Conservation (phyloP, 2,329 filamentous ascomycete species). For the Aspergillus aculeatinus region DNA sequence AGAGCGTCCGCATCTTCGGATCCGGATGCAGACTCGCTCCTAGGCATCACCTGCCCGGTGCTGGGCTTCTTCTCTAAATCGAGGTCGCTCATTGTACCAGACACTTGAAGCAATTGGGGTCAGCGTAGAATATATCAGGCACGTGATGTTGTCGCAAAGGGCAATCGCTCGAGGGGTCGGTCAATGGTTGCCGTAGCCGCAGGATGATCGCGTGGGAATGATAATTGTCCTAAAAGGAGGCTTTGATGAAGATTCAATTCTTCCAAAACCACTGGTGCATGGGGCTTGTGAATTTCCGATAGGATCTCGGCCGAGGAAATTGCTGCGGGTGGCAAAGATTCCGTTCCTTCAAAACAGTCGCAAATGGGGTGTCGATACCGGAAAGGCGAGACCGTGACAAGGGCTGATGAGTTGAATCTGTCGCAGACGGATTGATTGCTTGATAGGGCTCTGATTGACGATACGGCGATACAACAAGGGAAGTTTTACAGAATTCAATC, state of each 20-base stretch:
- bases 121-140: background rate
- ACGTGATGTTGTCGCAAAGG: slow-evolving; percentile 14
- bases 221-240: background rate
- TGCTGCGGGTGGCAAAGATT: slow-evolving; percentile 12
- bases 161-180: slow-evolving; percentile 3
- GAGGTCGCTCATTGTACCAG: slow-evolving; percentile 18
- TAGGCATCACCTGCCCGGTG: slow-evolving; percentile 13
- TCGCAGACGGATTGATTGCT: slow-evolving; percentile 2
- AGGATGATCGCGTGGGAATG: slow-evolving; percentile 13
- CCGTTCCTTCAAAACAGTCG: slow-evolving; percentile 5
- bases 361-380: slow-evolving; percentile 13
- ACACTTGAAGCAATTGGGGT: background rate
- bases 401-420: slow-evolving; percentile 4
- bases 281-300: slow-evolving; percentile 12
- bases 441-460: slow-evolving; percentile 1
- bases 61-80: slow-evolving; percentile 23
- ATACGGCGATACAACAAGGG: slow-evolving; percentile 18
- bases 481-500: slow-evolving; percentile 20
- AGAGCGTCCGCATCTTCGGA: slow-evolving; percentile 39
- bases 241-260: slow-evolving; percentile 1
- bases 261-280: slow-evolving; percentile 15
- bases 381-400: slow-evolving; percentile 10
- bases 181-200: slow-evolving; percentile 10
- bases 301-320: slow-evolving; percentile 6
- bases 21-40: slow-evolving; percentile 16